A percentile compares a stretch with the other conserved stretches of the same genome.
These are phyloP conservation scores for Tephrocybe sp. DNA, from an alignment of 768 basidiomycete species.

Conservation along the genomic window DNA sequence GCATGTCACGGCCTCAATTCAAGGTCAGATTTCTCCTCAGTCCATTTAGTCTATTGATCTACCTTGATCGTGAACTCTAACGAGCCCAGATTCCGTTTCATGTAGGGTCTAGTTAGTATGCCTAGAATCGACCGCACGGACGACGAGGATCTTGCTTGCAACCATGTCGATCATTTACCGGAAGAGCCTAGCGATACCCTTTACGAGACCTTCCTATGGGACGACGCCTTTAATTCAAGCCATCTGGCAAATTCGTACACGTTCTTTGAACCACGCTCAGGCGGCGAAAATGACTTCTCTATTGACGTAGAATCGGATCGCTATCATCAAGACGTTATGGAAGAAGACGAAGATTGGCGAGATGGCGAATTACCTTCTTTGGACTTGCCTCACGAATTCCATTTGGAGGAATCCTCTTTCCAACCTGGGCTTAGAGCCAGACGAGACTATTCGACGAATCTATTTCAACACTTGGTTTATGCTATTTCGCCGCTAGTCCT, in stretches of 20 bases:
- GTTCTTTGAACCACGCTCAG: conserved; percentile 6
- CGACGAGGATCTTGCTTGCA: conserved; percentile 20
- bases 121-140: conserved; percentile 15
- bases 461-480: neutral
- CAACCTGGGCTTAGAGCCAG: neutral
- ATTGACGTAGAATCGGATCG: conserved; percentile 6
- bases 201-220: conserved; percentile 13
- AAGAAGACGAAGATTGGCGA: conserved; percentile 7
- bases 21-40: conserved; percentile 38
- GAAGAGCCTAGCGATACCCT: conserved; percentile 1
- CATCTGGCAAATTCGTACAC: neutral
- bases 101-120: conserved; percentile 12
- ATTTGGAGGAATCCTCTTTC: neutral
- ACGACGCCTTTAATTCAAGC: conserved; percentile 10
- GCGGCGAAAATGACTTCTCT: conserved; percentile 7
- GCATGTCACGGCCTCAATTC: conserved; percentile 42
- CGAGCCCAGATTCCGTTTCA: neutral
- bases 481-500: conserved; percentile 7
- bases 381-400: conserved; percentile 4
- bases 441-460: neutral
- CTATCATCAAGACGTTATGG: conserved; percentile 6
- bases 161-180: conserved; percentile 6
- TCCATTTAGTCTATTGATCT: conserved; percentile 3
- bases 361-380: conserved; percentile 9
- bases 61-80: conserved; percentile 29